Conservation (phyloP, 2,329 filamentous ascomycete genomes). For the Aureobasidium sp. region DNA sequence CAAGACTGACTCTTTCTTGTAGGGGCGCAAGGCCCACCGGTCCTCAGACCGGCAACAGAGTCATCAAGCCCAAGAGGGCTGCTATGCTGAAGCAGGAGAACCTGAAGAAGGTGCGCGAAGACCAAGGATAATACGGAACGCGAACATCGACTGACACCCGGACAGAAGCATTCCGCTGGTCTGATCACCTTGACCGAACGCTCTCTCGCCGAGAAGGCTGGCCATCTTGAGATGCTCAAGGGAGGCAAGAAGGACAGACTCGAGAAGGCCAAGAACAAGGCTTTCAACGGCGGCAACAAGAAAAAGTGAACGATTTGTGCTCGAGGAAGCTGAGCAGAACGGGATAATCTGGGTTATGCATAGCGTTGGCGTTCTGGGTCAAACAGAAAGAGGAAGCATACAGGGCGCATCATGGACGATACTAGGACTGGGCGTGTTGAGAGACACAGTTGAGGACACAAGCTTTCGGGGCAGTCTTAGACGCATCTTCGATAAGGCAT, state of each 20-base stretch:
- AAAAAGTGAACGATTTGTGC: neutral
- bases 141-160: too few relatives aligned
- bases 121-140: too few relatives aligned
- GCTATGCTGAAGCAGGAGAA: slow-evolving; percentile 51
- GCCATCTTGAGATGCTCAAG: slow-evolving; percentile 59
- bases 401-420: neutral
- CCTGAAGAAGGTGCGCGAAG: slow-evolving; percentile 56
- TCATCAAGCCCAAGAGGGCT: slow-evolving; percentile 59
- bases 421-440: neutral
- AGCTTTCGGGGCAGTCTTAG: neutral
- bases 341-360: neutral
- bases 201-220: slow-evolving; percentile 55
- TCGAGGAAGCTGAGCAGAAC: neutral
- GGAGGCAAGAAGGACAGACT: slow-evolving; percentile 54
- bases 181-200: slow-evolving; percentile 59
- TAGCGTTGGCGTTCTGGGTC: slow-evolving; percentile 6
- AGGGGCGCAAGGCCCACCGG: slow-evolving; percentile 12
- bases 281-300: neutral
- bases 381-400: neutral
- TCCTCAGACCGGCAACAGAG: slow-evolving; percentile 41
- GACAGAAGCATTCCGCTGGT: slow-evolving; percentile 52
- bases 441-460: neutral
- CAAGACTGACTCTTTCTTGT: neutral
- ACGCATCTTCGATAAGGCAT: neutral
- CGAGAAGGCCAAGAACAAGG: slow-evolving; percentile 9